These are phyloP conservation scores for Penicillium taxi DNA, from an alignment of 495 filamentous ascomycete genomes.

Conservation along the genomic window DNA sequence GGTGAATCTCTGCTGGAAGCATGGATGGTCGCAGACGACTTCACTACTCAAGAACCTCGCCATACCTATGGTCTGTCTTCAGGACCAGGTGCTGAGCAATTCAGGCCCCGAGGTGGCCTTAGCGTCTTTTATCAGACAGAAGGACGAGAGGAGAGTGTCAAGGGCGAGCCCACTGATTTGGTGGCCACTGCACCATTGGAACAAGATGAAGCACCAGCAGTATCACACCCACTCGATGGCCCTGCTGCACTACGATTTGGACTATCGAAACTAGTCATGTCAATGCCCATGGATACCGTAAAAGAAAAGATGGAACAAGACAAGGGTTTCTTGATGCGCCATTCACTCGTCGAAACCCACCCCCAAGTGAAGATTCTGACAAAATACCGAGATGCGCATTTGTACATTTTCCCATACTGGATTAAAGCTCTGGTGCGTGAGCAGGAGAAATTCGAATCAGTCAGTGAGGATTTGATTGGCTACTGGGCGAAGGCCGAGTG, in stretches of 20 bases:
- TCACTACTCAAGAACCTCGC: slow-evolving; percentile 25
- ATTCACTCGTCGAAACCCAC: slow-evolving; percentile 61
- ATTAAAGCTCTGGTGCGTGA: slow-evolving; percentile 68
- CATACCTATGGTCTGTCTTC: slow-evolving; percentile 25
- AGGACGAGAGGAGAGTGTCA: slow-evolving; percentile 58
- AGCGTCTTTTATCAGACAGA: slow-evolving; percentile 86
- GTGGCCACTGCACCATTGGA: slow-evolving; percentile 62
- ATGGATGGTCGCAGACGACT: slow-evolving; percentile 81
- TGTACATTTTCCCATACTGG: slow-evolving; percentile 92
- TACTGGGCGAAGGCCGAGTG: slow-evolving; percentile 93
- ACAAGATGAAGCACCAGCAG: slow-evolving; percentile 36
- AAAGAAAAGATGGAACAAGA: slow-evolving; percentile 69
- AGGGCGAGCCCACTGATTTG: slow-evolving; percentile 89
- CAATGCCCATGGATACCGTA: slow-evolving; percentile 74
- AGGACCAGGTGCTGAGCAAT: slow-evolving; percentile 44
- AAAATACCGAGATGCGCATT: slow-evolving; percentile 77
- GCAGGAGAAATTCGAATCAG: slow-evolving; percentile 73
- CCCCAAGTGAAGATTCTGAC: slow-evolving; percentile 67
- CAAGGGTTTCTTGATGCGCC: slow-evolving; percentile 61
- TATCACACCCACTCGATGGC: slow-evolving; percentile 42
- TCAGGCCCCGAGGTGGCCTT: slow-evolving; percentile 64
- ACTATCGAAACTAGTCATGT: slow-evolving; percentile 61
- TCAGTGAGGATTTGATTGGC: slow-evolving; percentile 87
- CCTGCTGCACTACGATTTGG: slow-evolving; percentile 53
- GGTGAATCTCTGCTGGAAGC: slow-evolving; percentile 73